Evolutionary conservation across 2,329 filamentous ascomycete species (phyloP), one percentile per base, ranked within the genome.

Genomic region (Monilinia polystroma): DNA sequence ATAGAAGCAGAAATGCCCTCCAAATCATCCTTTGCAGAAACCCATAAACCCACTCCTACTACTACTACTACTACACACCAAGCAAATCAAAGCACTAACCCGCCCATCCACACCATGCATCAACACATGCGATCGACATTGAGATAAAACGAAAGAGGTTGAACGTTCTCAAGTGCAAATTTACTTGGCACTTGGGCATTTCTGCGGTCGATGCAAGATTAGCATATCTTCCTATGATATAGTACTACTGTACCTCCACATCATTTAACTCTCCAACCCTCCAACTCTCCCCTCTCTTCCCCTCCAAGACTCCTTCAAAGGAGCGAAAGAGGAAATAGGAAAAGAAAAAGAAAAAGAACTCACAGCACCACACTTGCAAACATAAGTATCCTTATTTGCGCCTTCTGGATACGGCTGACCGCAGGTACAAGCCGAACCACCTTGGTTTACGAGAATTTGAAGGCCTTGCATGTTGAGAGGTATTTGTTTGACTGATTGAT

Each of bases 351-450:
- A 45, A 23, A 43, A 4, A 45, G 12, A 47, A 59, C 38, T 43
- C 56, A 59, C 38, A 29, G 56, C 56, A 59, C 38, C 56, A 47
- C 56, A 59, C 32, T 49, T 62, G 12, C 58, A 62, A 38, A 62
- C 58, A 51, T 62, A 62, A 51, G 45, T 62, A 62, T 62, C 32
- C 58, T 62, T 62, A 62, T 62, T 23, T 10, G 58, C 58, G 45
- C 58, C 58, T 32, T 51, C 58, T 1, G 58, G 58, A 38, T 62
- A 62, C 20, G 58, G 29, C n/a, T 51, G 29, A 51, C 58, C 58
- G 18, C 58, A 62, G n/a, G 20, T 62, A 26, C 58, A 62, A 23
- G 58, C 58, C 14, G 47, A 38, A 8, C 58, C 58, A 38, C 58
- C 58, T 4, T 62, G 47, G 16, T 62, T 62, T 11, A 62, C 58